phyloP scores from a whole-genome alignment of 2,329 filamentous ascomycete genomes.

The Fragosphaeria purpurea region DNA sequence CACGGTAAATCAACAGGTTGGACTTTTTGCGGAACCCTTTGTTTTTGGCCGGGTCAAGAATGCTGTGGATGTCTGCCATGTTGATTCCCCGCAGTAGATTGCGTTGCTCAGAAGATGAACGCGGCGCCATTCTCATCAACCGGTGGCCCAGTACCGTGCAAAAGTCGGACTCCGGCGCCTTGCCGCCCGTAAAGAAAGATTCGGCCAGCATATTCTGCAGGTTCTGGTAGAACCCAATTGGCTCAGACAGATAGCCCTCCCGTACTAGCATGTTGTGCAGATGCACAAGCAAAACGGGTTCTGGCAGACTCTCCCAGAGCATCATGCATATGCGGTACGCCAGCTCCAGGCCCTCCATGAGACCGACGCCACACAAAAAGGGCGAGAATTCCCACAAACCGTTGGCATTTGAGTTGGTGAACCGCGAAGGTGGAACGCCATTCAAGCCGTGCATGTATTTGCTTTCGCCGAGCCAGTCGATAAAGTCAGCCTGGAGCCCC shows the following conservation, averaged over 20 bases:
- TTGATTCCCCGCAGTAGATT: not conserved
- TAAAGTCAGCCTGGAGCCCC: constrained; percentile 20
- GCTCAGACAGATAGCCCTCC: constrained; percentile 26
- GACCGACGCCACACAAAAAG: constrained; percentile 34
- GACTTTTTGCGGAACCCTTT: constrained; percentile 25
- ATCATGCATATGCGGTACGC: constrained; percentile 23
- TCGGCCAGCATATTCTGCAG: constrained; percentile 18
- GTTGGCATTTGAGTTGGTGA: constrained; percentile 29
- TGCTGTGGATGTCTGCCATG: constrained; percentile 7
- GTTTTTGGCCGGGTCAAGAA: constrained; percentile 15
- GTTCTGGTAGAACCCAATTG: constrained; percentile 22
- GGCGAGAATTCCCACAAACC: constrained; percentile 40
- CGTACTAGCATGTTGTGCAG: constrained; percentile 38
- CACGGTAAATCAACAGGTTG: constrained; percentile 19
- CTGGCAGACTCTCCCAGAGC: constrained; percentile 30
- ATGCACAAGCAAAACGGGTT: constrained; percentile 31
- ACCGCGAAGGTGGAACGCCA: constrained; percentile 30
- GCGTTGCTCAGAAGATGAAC: not conserved
- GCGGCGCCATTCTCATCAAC: not conserved
- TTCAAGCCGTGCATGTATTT: constrained; percentile 22
- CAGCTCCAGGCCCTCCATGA: constrained; percentile 33
- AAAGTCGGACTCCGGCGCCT: constrained; percentile 16
- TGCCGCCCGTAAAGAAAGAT: constrained; percentile 17
- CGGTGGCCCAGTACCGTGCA: constrained; percentile 12
- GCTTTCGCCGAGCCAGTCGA: constrained; percentile 27